phyloP scores from a whole-genome alignment of 176 grass and related monocot genomes.

The Carex pumila region DNA sequence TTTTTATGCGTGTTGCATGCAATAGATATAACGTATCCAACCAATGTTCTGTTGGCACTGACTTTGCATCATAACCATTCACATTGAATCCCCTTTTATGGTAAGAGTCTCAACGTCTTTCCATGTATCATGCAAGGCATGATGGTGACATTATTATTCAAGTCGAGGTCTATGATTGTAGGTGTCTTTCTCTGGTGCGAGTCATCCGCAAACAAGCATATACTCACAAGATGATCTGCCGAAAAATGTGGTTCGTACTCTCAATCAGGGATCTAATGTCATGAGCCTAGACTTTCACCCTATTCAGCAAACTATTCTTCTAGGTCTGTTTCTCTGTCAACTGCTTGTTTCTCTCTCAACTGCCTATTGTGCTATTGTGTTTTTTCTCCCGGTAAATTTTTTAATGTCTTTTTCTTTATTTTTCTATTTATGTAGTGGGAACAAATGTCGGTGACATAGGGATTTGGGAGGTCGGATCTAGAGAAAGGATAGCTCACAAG shows the following conservation, averaged over 20 bases:
- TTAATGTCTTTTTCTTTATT: not conserved
- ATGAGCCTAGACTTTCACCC: constrained; percentile 99
- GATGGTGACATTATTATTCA: constrained; percentile 14
- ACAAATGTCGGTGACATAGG: constrained; percentile 99
- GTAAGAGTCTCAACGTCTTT: not conserved
- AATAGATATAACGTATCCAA: not conserved
- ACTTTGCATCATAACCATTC: not conserved
- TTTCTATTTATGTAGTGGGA: constrained; percentile 55
- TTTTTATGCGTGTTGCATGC: not conserved
- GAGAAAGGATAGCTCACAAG: constrained; percentile 88
- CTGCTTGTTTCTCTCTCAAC: not conserved
- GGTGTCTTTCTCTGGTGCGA: constrained; percentile 90
- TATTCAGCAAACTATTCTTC: constrained; percentile 90
- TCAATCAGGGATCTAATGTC: constrained; percentile 95
- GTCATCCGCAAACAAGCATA: constrained; percentile 51
- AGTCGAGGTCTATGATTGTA: constrained; percentile 24
- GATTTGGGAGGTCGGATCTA: constrained; percentile 97
- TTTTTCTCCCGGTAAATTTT: not conserved
- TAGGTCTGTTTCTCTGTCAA: constrained; percentile 43
- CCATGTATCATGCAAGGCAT: not conserved
- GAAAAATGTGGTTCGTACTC: constrained; percentile 66
- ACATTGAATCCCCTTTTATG: not conserved
- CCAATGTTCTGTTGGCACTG: not conserved
- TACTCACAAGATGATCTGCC: constrained; percentile 98
- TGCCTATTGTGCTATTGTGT: not conserved